phyloP scores from a whole-genome alignment of 176 grass and related monocot species.

The Oryza glaberrima region DNA sequence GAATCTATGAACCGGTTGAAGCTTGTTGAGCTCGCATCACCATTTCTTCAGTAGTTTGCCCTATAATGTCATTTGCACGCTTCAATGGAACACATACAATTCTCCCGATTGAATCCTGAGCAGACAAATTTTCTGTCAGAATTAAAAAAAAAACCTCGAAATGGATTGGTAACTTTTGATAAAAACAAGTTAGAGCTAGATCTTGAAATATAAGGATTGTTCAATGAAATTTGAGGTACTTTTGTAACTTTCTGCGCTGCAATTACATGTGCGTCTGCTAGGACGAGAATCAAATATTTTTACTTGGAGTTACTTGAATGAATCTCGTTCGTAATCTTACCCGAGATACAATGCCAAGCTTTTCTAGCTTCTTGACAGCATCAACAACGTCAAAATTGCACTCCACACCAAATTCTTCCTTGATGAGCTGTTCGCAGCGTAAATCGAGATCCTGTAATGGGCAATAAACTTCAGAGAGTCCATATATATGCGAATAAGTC shows the following conservation, averaged over 20 bases:
- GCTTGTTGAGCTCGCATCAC: conserved; percentile 68
- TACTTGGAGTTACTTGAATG: neutral
- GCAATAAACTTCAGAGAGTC: neutral
- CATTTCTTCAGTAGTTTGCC: conserved; percentile 86
- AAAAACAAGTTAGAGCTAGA: neutral
- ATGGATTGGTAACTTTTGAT: neutral
- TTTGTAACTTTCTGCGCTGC: neutral
- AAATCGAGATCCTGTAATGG: conserved; percentile 77
- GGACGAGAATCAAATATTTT: neutral
- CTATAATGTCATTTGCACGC: conserved; percentile 89
- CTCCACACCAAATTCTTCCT: conserved; percentile 69
- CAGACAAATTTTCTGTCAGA: conserved; percentile 3
- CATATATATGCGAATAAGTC: conserved; percentile 2
- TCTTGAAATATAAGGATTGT: neutral
- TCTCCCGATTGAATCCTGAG: conserved; percentile 74
- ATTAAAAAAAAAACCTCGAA: neutral
- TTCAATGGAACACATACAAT: conserved; percentile 73
- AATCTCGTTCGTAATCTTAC: conserved; percentile 45
- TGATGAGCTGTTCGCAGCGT: conserved; percentile 80
- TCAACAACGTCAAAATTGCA: conserved; percentile 92
- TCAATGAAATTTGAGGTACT: neutral
- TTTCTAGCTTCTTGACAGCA: conserved; percentile 88
- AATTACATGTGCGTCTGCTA: neutral
- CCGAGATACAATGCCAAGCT: conserved; percentile 85
- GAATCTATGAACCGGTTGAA: conserved; percentile 26